Evolutionary conservation across 2,329 filamentous ascomycete genomes (phyloP), one percentile per base, ranked within the genome.

Genomic region (Neoascochyta sp.): DNA sequence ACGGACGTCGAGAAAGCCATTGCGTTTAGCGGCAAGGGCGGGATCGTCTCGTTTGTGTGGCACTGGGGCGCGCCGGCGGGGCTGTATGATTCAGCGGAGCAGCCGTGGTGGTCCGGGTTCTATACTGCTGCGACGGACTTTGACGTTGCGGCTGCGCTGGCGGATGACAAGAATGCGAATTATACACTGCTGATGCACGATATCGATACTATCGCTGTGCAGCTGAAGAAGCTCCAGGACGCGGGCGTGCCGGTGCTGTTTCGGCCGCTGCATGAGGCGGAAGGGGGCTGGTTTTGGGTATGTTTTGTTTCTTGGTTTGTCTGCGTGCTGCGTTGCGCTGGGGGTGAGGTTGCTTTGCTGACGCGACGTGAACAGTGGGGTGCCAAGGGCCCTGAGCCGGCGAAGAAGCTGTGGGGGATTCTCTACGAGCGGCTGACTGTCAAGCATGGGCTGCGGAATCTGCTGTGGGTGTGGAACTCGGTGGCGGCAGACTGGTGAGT

Each of bases 401-500:
- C 52, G 39, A 71, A 70, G 53, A 54, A 68, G 44, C 54, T 73
- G 4, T 73, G 56, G 32, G 43, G 45, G 1, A 45, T 73, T 3
- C 20, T 74, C 26, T 70, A 69, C 30, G 60, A 70, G 22, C 58
- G 70, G 1, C 45, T 71, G 17, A 70, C 67, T 0, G 61, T 60
- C 18, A 42, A 67, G 27, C 70, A 73, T 43, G 41, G 47, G 2
- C 41, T 74, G 12, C 64, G 69, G 41, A 74, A 74, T 43, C 41
- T 74, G 7, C 50, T 74, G 26, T 74, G 70, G 70, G 54, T 70
- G 6, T 73, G 70, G 70, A 74, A 74, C 46, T 70, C 66, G 0
- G 52, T 73, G 0, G 43, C 45, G 3, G 44, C 57, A 1, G 60
- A 56, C 11, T 74, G 70, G 70, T n/a, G n/a, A n/a, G n/a, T n/a